Conservation (phyloP, 2,329 filamentous ascomycete species). For the Coleophoma crateriformis region DNA sequence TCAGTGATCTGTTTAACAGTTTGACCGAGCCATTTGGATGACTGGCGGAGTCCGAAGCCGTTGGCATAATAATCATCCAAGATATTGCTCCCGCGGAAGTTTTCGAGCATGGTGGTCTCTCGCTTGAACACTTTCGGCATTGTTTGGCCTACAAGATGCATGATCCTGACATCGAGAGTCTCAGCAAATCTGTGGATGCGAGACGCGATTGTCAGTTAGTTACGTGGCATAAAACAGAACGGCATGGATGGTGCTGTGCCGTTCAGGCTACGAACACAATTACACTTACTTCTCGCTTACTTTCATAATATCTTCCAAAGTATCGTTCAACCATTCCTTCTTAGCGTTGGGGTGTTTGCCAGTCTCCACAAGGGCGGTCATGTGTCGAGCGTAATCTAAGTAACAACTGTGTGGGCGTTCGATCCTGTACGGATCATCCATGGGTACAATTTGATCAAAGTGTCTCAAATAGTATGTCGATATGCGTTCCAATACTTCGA, state of each 20-base stretch:
- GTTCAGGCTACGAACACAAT: neutral
- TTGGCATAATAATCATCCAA: conserved; percentile 7
- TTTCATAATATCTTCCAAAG: neutral
- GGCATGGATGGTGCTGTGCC: too few relatives aligned
- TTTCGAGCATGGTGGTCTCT: conserved; percentile 5
- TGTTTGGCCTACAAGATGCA: conserved; percentile 6
- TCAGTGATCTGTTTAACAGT: conserved; percentile 17
- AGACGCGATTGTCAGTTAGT: too few relatives aligned
- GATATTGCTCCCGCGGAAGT: conserved; percentile 1
- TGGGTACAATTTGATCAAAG: neutral
- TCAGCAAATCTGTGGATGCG: neutral
- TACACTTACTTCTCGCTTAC: neutral
- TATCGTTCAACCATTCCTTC: conserved; percentile 1
- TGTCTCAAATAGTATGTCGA: neutral
- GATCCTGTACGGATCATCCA: neutral
- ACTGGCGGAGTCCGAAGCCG: conserved; percentile 1
- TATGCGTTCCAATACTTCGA: neutral
- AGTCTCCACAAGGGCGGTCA: neutral
- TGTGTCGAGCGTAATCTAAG: neutral
- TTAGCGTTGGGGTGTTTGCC: neutral
- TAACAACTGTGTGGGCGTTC: neutral
- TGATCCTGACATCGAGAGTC: neutral
- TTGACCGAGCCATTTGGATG: neutral
- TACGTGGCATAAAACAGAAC: too few relatives aligned
- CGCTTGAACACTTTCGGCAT: conserved; percentile 3